phyloP scores from a whole-genome alignment of 1,284 basidiomycete genomes.

The Ustilago loliicola region DNA sequence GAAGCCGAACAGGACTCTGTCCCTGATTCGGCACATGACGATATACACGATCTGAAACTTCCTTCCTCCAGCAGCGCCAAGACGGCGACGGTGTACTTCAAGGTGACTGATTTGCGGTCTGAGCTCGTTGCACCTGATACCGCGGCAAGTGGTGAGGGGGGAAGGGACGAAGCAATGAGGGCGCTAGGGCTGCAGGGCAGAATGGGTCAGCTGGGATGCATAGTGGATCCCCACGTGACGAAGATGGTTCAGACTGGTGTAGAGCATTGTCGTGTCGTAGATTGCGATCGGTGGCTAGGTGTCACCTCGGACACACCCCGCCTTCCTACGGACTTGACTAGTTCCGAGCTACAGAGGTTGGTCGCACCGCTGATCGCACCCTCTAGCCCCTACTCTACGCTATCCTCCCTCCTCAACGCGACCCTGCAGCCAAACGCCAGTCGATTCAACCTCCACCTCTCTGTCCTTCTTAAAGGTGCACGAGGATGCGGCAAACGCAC shows the following conservation, averaged over 20 bases:
- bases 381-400: constrained; percentile 46
- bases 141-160: constrained; percentile 53
- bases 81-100: constrained; percentile 78
- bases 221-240: constrained; percentile 74
- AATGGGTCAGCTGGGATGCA: constrained; percentile 84
- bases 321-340: constrained; percentile 30
- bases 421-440: constrained; percentile 58
- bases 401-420: constrained; percentile 58
- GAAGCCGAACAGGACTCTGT: constrained; percentile 46
- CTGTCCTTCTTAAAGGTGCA: constrained; percentile 80
- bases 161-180: constrained; percentile 29
- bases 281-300: constrained; percentile 76
- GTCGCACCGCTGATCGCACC: constrained; percentile 40
- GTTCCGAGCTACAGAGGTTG: constrained; percentile 17
- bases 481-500: constrained; percentile 83
- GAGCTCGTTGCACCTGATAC: constrained; percentile 73
- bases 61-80: constrained; percentile 29
- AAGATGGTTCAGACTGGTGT: constrained; percentile 84
- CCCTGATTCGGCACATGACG: constrained; percentile 69
- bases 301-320: constrained; percentile 70
- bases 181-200: constrained; percentile 51
- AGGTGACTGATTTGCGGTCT: constrained; percentile 82
- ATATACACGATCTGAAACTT: constrained; percentile 51
- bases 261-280: constrained; percentile 79
- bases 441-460: constrained; percentile 61